Evolutionary conservation across 2,329 filamentous ascomycete genomes (phyloP).

Genomic region (Chrysosporium queenslandicum): DNA sequence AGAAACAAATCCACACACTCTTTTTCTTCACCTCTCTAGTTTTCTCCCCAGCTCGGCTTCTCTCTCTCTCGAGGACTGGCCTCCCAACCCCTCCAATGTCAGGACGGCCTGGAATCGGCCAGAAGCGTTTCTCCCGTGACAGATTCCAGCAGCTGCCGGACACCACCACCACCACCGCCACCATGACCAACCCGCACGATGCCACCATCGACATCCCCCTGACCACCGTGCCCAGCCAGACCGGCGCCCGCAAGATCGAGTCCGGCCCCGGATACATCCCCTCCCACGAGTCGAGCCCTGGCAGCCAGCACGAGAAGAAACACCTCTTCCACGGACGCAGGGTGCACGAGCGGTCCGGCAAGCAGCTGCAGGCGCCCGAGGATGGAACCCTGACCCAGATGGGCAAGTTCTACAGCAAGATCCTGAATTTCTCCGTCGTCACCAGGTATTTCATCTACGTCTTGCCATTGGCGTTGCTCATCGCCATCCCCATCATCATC

Average conservation of each 20-base stretch:
- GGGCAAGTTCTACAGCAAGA: conserved; percentile 51
- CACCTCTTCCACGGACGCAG: conserved; percentile 25
- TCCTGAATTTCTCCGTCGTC: conserved; percentile 53
- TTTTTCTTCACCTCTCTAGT: neutral
- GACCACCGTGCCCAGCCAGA: conserved; percentile 44
- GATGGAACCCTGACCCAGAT: conserved; percentile 49
- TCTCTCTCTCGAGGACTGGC: neutral
- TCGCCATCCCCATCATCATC: conserved; percentile 54
- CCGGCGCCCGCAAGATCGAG: conserved; percentile 36
- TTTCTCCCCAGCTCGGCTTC: neutral
- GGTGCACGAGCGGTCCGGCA: conserved; percentile 23
- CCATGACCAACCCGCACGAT: conserved; percentile 42
- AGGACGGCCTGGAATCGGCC: conserved; percentile 23
- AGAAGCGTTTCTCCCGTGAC: conserved; percentile 38
- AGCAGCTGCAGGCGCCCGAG: conserved; percentile 35
- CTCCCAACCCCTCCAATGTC: conserved; percentile 22
- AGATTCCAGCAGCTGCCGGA: conserved; percentile 38
- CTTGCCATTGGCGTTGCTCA: conserved; percentile 45
- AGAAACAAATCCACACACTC: neutral
- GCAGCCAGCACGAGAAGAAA: conserved; percentile 27
- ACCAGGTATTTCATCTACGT: conserved; percentile 57
- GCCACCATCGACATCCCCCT: conserved; percentile 54
- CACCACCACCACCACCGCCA: too few species aligned
- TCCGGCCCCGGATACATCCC: conserved; percentile 26
- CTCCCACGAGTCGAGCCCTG: conserved; percentile 17